These are phyloP conservation scores for Quercus alba DNA, from an alignment of 306 rosid species.

Conservation along the genomic window DNA sequence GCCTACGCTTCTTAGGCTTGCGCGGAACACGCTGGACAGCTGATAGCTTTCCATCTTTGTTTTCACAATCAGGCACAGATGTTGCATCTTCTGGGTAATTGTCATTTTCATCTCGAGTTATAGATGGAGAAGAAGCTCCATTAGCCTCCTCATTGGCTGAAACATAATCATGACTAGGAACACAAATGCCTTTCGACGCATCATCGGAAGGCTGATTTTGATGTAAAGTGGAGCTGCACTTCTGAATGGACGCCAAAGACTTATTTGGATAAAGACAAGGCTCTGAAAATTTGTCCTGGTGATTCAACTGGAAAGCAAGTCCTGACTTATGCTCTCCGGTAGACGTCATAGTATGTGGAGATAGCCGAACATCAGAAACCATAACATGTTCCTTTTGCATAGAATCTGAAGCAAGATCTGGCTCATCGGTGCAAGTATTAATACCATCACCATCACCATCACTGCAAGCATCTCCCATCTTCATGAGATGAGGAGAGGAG, in stretches of 20 bases:
- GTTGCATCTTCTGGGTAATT: constrained; percentile 47
- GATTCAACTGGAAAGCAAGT: constrained; percentile 31
- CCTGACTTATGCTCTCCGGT: constrained; percentile 24
- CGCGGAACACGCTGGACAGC: constrained; percentile 48
- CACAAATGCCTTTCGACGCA: constrained; percentile 13
- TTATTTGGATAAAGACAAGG: constrained; percentile 21
- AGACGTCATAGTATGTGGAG: constrained; percentile 11
- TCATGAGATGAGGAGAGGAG: constrained; percentile 12
- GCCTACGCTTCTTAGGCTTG: constrained; percentile 65
- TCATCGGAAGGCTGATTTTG: constrained; percentile 34
- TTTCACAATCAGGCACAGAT: constrained; percentile 50
- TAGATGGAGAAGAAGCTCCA: constrained; percentile 43
- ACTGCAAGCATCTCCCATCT: constrained; percentile 24
- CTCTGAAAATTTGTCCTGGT: constrained; percentile 19
- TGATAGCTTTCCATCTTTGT: constrained; percentile 49
- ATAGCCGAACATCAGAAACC: constrained; percentile 14
- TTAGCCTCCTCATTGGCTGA: constrained; percentile 25
- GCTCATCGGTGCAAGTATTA: constrained; percentile 28
- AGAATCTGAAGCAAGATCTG: constrained; percentile 30
- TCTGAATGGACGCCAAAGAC: constrained; percentile 27
- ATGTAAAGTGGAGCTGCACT: constrained; percentile 33
- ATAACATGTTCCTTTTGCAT: constrained; percentile 25
- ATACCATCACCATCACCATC: constrained; percentile 17
- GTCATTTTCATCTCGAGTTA: constrained; percentile 57
- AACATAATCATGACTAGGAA: constrained; percentile 19